Evolutionary conservation across 306 rosid genomes (phyloP).

Genomic region (Pyrus betulifolia): DNA sequence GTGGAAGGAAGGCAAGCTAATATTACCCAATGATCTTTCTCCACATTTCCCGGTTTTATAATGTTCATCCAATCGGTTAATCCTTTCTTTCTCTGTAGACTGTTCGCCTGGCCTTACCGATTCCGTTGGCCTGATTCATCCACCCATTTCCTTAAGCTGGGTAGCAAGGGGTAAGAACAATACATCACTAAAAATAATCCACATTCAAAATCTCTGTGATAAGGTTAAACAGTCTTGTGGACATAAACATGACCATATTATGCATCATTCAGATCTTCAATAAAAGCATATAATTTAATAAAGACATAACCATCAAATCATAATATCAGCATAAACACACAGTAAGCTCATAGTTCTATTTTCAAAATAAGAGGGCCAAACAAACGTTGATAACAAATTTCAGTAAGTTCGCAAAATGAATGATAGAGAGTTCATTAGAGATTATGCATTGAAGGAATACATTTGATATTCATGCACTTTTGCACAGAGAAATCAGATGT

Average conservation of each 20-base stretch:
- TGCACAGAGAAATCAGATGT: too few species aligned
- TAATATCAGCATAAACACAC: neutral
- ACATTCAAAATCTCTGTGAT: neutral
- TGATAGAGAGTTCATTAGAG: neutral
- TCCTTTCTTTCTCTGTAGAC: conserved; percentile 62
- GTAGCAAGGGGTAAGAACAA: neutral
- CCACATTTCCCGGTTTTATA: conserved; percentile 80
- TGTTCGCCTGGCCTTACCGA: conserved; percentile 53
- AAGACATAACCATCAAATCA: too few species aligned
- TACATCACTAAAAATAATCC: neutral
- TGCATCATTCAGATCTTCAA: too few species aligned
- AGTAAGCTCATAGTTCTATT: neutral
- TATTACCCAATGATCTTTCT: conserved; percentile 93
- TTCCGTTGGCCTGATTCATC: conserved; percentile 61
- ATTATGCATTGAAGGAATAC: too few species aligned
- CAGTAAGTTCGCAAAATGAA: neutral
- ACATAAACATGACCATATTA: too few species aligned
- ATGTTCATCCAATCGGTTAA: conserved; percentile 79
- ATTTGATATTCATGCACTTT: too few species aligned
- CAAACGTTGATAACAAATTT: neutral
- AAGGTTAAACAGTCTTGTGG: neutral
- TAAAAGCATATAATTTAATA: too few species aligned
- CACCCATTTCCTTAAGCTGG: conserved; percentile 94
- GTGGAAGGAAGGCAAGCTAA: neutral
- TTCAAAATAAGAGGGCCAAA: neutral